Percentiles rank a stretch among this genome's conserved stretches.
phyloP scores from a whole-genome alignment of 2,329 filamentous ascomycete species.

The Cadophora sp. region DNA sequence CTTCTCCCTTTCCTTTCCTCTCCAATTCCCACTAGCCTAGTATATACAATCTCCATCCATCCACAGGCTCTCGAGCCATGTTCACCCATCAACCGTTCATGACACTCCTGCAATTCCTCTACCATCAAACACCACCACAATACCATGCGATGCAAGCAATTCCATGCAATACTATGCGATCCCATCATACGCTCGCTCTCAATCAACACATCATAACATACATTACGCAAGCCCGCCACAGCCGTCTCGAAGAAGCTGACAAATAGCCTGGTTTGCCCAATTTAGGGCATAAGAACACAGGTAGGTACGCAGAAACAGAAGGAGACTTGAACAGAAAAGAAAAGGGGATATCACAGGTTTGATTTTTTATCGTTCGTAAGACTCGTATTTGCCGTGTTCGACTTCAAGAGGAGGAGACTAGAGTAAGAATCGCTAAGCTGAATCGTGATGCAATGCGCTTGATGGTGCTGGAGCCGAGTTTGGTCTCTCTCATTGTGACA shows the following conservation, averaged over 20 bases:
- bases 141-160: neutral
- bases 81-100: neutral
- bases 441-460: slow-evolving; percentile 21
- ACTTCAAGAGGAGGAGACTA: neutral
- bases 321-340: slow-evolving; percentile 3
- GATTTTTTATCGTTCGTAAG: slow-evolving; percentile 21
- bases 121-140: slow-evolving; percentile 1
- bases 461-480: neutral
- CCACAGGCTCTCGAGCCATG: neutral
- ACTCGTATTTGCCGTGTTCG: neutral
- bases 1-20: neutral
- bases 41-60: slow-evolving; percentile 24
- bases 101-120: neutral
- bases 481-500: neutral
- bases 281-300: neutral
- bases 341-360: slow-evolving; percentile 31
- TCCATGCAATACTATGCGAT: neutral
- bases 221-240: slow-evolving; percentile 25
- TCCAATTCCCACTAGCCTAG: neutral
- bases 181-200: slow-evolving; percentile 4
- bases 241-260: too few species aligned
- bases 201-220: slow-evolving; percentile 33
- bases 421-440: slow-evolving; percentile 30
- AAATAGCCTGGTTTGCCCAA: too few species aligned
- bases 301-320: neutral